phyloP scores from a whole-genome alignment of 306 rosid genomes.

The Vigna trinervia region DNA sequence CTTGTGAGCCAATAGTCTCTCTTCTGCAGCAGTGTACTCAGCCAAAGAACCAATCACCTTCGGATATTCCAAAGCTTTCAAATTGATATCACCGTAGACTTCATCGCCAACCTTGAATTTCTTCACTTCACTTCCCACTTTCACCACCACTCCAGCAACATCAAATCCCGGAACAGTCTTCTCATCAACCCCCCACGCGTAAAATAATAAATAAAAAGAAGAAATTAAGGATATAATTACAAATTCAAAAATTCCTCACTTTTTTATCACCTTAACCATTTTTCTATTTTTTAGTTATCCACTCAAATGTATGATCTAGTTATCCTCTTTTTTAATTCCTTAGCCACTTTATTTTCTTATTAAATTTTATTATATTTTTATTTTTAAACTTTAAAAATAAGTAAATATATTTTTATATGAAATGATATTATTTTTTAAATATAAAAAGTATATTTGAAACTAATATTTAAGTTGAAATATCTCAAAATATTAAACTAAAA shows the following conservation, averaged over 20 bases:
- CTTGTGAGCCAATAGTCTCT: conserved; percentile 62
- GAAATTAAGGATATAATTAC: not conserved
- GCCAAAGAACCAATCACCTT: conserved; percentile 63
- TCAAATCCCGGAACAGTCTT: conserved; percentile 64
- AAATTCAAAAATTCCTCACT: not conserved
- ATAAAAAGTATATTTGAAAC: too few relatives aligned
- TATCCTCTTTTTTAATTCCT: too few relatives aligned
- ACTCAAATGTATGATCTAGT: not conserved
- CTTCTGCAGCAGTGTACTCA: conserved; percentile 69
- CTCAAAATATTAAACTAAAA: too few relatives aligned
- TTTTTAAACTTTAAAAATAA: too few relatives aligned
- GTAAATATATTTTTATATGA: too few relatives aligned
- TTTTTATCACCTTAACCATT: not conserved
- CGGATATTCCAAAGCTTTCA: conserved; percentile 49
- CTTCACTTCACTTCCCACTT: conserved; percentile 65
- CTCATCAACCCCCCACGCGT: not conserved
- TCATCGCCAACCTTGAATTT: conserved; percentile 74
- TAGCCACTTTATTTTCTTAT: too few relatives aligned
- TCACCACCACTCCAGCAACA: conserved; percentile 74
- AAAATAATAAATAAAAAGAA: not conserved
- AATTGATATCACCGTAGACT: conserved; percentile 66
- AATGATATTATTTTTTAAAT: too few relatives aligned
- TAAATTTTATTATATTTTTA: too few relatives aligned
- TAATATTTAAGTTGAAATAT: too few relatives aligned
- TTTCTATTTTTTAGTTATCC: too few relatives aligned